phyloP scores from a whole-genome alignment of 2,329 filamentous ascomycete species.

The Shiraia sp. region DNA sequence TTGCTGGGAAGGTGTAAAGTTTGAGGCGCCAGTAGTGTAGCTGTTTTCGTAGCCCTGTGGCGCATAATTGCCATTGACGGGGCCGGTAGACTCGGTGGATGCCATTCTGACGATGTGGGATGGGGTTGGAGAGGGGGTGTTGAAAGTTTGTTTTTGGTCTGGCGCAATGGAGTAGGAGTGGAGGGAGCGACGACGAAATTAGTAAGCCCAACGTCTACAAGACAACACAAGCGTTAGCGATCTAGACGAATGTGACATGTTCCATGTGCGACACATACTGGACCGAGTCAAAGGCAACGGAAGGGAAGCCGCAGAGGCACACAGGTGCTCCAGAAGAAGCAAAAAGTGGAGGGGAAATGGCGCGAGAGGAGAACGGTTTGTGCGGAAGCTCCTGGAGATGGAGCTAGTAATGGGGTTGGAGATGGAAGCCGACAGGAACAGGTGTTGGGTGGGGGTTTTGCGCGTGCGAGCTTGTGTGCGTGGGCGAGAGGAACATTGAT shows the following conservation, averaged over 20 bases:
- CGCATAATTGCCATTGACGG: slow-evolving; percentile 56
- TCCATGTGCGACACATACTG: slow-evolving; percentile 15
- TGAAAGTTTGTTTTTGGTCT: slow-evolving; percentile 5
- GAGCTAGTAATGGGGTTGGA: slow-evolving; percentile 15
- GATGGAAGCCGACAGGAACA: slow-evolving; percentile 7
- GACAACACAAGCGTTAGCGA: slow-evolving; percentile 3
- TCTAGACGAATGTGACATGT: slow-evolving; percentile 1
- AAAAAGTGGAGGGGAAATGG: slow-evolving; percentile 8
- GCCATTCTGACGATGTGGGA: slow-evolving; percentile 34
- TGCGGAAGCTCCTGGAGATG: slow-evolving; percentile 14
- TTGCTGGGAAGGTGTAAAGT: slow-evolving; percentile 34
- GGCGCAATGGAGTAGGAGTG: slow-evolving; percentile 7
- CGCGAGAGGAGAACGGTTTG: slow-evolving; percentile 18
- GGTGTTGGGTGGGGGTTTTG: slow-evolving; percentile 2
- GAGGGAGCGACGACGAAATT: slow-evolving; percentile 7
- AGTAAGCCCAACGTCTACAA: slow-evolving; percentile 7
- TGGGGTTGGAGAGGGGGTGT: slow-evolving; percentile 9
- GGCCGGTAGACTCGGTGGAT: slow-evolving; percentile 39
- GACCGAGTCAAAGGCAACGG: slow-evolving; percentile 11
- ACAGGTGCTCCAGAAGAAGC: slow-evolving; percentile 3
- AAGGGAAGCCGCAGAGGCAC: slow-evolving; percentile 12
- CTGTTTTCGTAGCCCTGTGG: slow-evolving; percentile 48
- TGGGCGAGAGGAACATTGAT: neutral
- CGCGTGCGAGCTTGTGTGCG: slow-evolving; percentile 1
- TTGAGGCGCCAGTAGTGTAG: slow-evolving; percentile 34